A percentile compares a stretch with the other conserved stretches of the same genome.
Evolutionary conservation across 2,329 filamentous ascomycete genomes (phyloP).

Genomic region (Didymella pomorum): DNA sequence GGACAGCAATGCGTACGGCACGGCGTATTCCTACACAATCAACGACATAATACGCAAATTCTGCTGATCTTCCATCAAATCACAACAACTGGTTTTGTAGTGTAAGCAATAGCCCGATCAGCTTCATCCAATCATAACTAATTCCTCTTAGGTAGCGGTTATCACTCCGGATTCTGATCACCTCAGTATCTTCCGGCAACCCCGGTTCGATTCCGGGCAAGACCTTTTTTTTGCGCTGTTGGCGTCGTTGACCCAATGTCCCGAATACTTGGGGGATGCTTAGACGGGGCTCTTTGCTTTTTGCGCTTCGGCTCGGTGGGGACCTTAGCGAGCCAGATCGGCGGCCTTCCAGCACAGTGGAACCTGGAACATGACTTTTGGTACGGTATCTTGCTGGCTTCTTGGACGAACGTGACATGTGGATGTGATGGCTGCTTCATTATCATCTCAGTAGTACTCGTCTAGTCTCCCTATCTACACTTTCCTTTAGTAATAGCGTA

Average conservation of each 20-base stretch:
- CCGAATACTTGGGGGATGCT: too few species aligned
- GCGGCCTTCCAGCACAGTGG: not conserved
- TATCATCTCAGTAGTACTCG: not conserved
- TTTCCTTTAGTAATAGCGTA: slow-evolving; percentile 17
- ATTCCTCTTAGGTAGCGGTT: slow-evolving; percentile 2
- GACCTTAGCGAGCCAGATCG: not conserved
- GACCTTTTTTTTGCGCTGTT: slow-evolving; percentile 15
- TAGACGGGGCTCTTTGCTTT: slow-evolving; percentile 1
- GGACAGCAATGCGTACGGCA: too few species aligned
- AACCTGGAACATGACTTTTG: not conserved
- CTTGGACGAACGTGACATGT: not conserved
- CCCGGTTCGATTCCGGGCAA: slow-evolving; percentile 29
- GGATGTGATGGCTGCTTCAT: not conserved
- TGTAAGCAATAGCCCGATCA: slow-evolving; percentile 6
- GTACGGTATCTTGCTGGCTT: not conserved
- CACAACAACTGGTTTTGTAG: slow-evolving; percentile 8
- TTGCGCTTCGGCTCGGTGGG: not conserved
- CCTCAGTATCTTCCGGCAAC: slow-evolving; percentile 25
- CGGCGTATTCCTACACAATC: too few species aligned
- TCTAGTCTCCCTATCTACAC: slow-evolving; percentile 14
- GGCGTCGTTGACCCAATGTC: not conserved
- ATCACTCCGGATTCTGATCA: slow-evolving; percentile 29
- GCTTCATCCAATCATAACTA: slow-evolving; percentile 1
- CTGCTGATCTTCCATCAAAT: not conserved
- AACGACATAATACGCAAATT: too few species aligned